Conservation (phyloP, 2,329 filamentous ascomycete species). For the Aspergillus viridinutans region DNA sequence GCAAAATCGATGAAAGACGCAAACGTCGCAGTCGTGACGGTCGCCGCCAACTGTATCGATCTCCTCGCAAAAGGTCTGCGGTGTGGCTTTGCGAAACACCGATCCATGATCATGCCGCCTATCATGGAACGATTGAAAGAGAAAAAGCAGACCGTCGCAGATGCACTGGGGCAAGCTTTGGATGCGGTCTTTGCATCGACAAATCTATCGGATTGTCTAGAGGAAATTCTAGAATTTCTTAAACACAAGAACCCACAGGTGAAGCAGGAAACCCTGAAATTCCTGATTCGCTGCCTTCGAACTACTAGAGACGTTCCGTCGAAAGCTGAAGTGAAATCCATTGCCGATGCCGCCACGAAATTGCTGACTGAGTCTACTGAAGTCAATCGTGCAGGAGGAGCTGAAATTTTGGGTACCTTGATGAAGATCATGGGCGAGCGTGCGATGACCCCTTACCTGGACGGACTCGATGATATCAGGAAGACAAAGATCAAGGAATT, state of each 20-base stretch:
- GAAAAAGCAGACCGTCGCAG: slow-evolving; percentile 85
- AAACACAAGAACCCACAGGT: slow-evolving; percentile 96
- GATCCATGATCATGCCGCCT: slow-evolving; percentile 73
- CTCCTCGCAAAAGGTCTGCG: slow-evolving; percentile 81
- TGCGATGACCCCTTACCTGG: slow-evolving; percentile 87
- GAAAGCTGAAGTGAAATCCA: slow-evolving; percentile 75
- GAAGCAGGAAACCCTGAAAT: slow-evolving; percentile 91
- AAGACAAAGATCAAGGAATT: slow-evolving; percentile 96
- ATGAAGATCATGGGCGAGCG: slow-evolving; percentile 99
- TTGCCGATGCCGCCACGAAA: slow-evolving; percentile 87
- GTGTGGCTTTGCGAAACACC: slow-evolving; percentile 73
- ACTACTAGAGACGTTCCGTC: slow-evolving; percentile 78
- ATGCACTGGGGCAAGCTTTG: slow-evolving; percentile 79
- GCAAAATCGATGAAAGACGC: slow-evolving; percentile 99
- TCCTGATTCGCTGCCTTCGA: slow-evolving; percentile 81
- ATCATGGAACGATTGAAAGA: slow-evolving; percentile 97
- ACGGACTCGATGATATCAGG: slow-evolving; percentile 89
- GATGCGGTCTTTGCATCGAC: slow-evolving; percentile 67
- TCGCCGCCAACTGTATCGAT: slow-evolving; percentile 90
- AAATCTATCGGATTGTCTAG: slow-evolving; percentile 76
- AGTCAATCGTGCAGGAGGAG: slow-evolving; percentile 78
- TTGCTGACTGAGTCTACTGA: slow-evolving; percentile 85
- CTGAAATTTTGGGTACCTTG: slow-evolving; percentile 84
- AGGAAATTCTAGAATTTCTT: slow-evolving; percentile 80
- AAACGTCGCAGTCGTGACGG: slow-evolving; percentile 89